Conservation (phyloP, 1,284 basidiomycete genomes). For the Crepidotus sp. region DNA sequence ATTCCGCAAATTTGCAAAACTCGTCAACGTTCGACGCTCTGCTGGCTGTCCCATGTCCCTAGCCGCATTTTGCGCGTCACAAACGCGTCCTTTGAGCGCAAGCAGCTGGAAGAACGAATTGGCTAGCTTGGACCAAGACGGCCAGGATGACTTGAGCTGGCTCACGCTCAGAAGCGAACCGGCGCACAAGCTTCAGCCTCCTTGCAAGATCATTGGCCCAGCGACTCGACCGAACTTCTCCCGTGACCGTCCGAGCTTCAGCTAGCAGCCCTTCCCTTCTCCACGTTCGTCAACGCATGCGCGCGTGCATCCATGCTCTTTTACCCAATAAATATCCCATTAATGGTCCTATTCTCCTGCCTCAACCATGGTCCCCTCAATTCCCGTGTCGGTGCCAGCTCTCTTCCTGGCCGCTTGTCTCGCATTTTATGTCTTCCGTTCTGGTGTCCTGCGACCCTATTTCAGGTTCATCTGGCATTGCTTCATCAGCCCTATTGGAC, state of each 20-base stretch:
- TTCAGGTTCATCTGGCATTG: constrained; percentile 42
- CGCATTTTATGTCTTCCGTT: constrained; percentile 14
- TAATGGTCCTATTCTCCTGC: not conserved
- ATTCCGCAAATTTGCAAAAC: too few relatives aligned
- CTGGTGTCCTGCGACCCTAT: constrained; percentile 28
- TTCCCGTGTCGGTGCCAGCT: constrained; percentile 4
- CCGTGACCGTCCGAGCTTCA: constrained; percentile 4
- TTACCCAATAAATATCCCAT: constrained; percentile 12
- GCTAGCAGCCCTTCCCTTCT: not conserved
- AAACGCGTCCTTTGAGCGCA: too few relatives aligned
- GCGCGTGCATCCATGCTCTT: constrained; percentile 1
- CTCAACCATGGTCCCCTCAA: not conserved
- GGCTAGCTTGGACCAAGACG: too few relatives aligned
- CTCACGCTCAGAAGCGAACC: too few relatives aligned
- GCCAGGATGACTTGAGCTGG: too few relatives aligned
- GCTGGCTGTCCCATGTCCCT: too few relatives aligned
- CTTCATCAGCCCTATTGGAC: constrained; percentile 34
- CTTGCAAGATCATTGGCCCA: not conserved
- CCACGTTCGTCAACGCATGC: constrained; percentile 16
- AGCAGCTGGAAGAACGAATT: too few relatives aligned
- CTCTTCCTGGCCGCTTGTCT: constrained; percentile 9
- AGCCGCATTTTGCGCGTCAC: too few relatives aligned
- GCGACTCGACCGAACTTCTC: not conserved
- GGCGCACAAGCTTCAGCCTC: too few relatives aligned
- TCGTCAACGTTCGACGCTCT: too few relatives aligned